Evolutionary conservation across 2,329 filamentous ascomycete genomes (phyloP).

Genomic region (Colletotrichum caudatum): DNA sequence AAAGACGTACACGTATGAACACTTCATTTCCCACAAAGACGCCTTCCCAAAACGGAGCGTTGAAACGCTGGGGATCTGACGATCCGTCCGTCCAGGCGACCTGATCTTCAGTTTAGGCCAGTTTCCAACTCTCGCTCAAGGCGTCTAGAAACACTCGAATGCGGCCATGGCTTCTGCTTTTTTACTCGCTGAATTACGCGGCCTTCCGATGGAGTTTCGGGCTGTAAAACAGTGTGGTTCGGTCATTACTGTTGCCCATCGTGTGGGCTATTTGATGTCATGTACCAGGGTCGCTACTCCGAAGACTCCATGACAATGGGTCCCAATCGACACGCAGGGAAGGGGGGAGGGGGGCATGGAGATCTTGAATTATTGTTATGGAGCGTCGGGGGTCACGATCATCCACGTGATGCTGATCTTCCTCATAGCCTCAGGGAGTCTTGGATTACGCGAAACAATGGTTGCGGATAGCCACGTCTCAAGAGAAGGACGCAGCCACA

Average conservation of each 20-base stretch:
- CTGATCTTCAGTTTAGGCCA: background rate
- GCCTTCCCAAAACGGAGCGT: slow-evolving; percentile 26
- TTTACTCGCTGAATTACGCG: slow-evolving; percentile 6
- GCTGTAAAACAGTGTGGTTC: background rate
- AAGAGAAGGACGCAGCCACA: background rate
- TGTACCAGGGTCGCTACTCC: background rate
- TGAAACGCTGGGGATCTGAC: slow-evolving; percentile 25
- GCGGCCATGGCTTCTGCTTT: background rate
- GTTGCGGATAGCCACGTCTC: background rate
- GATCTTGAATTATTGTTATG: background rate
- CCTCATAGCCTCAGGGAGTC: background rate
- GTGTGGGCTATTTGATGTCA: background rate
- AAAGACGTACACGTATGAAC: slow-evolving; percentile 14
- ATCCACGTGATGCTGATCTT: slow-evolving; percentile 17
- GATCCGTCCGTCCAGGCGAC: background rate
- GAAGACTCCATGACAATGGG: background rate
- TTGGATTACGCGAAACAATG: background rate
- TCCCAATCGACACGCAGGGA: background rate
- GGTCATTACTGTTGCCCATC: background rate
- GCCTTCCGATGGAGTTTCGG: background rate
- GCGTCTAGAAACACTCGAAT: background rate
- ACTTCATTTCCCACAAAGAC: slow-evolving; percentile 33
- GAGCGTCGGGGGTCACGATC: slow-evolving; percentile 9
- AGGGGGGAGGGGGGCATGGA: background rate
- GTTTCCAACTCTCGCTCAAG: background rate